Base-by-base conservation (phyloP, 2,329 filamentous ascomycete species). In the Knoxdaviesia capensis region DNA sequence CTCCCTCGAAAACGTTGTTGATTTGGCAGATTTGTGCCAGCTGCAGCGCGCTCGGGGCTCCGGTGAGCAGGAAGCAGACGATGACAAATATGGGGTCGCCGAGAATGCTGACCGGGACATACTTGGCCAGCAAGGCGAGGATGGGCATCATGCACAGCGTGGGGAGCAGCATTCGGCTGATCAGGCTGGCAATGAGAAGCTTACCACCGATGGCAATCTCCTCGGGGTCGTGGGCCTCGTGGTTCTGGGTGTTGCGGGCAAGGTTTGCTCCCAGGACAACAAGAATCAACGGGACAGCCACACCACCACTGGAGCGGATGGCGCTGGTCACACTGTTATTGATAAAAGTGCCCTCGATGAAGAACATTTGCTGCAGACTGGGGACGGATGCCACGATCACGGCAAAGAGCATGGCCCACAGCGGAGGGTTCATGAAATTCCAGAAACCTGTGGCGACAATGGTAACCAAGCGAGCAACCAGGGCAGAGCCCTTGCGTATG, bases 61-160 rank as follows among this genome's bases (percentile, higher is more conserved):
- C 90, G 0, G 85, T 88, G 49, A 98, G 80, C 48, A 98, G 67
- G 69, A 96, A 98, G 62, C 87, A 94, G 34, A 98, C 90, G 50
- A 98, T 84, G 50, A 98, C 78, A 59, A 98, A 98, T 52, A 98
- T 98, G 7, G 90, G 90, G 55, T 98, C 90, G 56, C 92, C 90
- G 33, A 98, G 66, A 51, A 98, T 96, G 64, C 83, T 92, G 53
- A 98, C 71, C 3, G 85, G 85, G 30, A 94, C 73, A 54, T 79
- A 94, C 56, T 94, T 96, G 45, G 90, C 90, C 38, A 80, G 71
- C 10, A 96, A 48, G 0, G 88, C 88, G 34, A 98, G 63, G 38
- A 96, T 64, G 3, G 90, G 90, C 0, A 86, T 83, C 84, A 96
- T 96, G 57, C 94, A 72, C 36, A 92, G 53, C 0, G 84, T 94